These are phyloP conservation scores for Hericium rajendrae DNA, from an alignment of 768 basidiomycete genomes.

Conservation along the genomic window DNA sequence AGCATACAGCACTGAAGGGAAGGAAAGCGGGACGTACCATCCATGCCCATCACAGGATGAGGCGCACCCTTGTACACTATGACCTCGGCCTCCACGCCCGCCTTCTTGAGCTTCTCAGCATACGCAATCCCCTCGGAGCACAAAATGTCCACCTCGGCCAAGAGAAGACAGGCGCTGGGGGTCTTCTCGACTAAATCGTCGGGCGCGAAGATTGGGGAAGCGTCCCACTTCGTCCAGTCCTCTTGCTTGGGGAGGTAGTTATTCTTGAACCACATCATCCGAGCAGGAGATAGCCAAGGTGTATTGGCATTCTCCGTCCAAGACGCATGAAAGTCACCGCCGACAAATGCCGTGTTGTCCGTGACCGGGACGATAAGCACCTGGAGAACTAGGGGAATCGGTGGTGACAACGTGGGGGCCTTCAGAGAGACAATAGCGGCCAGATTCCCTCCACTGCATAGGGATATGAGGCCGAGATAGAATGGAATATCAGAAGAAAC, in stretches of 20 bases:
- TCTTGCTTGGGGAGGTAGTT: conserved; percentile 57
- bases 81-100: conserved; percentile 44
- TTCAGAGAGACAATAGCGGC: conserved; percentile 59
- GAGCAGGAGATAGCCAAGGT: conserved; percentile 47
- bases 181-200: conserved; percentile 38
- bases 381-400: conserved; percentile 49
- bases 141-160: conserved; percentile 59
- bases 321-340: conserved; percentile 28
- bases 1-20: not conserved
- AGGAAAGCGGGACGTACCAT: conserved; percentile 33
- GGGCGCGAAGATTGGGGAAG: conserved; percentile 63
- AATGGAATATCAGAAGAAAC: too few species aligned
- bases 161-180: conserved; percentile 53
- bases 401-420: conserved; percentile 37
- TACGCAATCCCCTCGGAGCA: conserved; percentile 58
- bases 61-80: conserved; percentile 55
- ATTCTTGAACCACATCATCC: conserved; percentile 67
- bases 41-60: conserved; percentile 70
- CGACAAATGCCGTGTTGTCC: conserved; percentile 53
- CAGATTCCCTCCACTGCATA: conserved; percentile 55
- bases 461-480: too few species aligned
- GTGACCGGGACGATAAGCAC: conserved; percentile 63
- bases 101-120: conserved; percentile 41
- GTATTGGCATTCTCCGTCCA: conserved; percentile 52
- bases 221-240: conserved; percentile 58